These are phyloP conservation scores for Nakazawaea ernobii DNA, from an alignment of 805 yeast species.

Conservation along the genomic window DNA sequence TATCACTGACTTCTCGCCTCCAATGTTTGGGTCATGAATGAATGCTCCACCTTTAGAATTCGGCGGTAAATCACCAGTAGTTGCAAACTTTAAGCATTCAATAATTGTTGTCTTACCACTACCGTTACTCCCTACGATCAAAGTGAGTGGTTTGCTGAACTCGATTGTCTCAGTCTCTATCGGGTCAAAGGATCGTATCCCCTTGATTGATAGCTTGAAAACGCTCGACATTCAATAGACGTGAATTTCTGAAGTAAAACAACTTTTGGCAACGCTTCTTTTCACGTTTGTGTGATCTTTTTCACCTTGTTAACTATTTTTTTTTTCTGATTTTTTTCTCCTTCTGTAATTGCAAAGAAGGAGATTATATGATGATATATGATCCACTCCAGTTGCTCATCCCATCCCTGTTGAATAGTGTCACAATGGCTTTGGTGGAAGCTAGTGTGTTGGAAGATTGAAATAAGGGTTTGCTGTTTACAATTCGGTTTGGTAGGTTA, in stretches of 20 bases:
- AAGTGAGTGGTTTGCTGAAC: slow-evolving; percentile 84
- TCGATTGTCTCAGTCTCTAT: slow-evolving; percentile 78
- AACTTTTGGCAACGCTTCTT: neutral
- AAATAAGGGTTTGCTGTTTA: too few species aligned
- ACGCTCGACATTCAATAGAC: slow-evolving; percentile 31
- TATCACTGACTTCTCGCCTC: slow-evolving; percentile 68
- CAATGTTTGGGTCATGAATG: slow-evolving; percentile 83
- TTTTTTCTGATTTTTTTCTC: slow-evolving; percentile 38
- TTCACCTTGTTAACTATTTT: neutral
- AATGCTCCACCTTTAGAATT: slow-evolving; percentile 95
- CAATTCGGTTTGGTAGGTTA: too few species aligned
- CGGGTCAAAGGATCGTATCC: slow-evolving; percentile 89
- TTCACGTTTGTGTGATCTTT: neutral
- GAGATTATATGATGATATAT: neutral
- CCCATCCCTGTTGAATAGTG: too few species aligned
- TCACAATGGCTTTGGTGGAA: too few species aligned
- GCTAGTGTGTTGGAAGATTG: too few species aligned
- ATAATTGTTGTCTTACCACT: slow-evolving; percentile 95
- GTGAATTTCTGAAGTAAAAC: neutral
- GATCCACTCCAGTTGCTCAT: too few species aligned
- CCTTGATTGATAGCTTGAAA: slow-evolving; percentile 67
- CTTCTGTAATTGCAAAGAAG: slow-evolving; percentile 35
- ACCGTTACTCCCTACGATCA: slow-evolving; percentile 94
- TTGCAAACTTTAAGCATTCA: slow-evolving; percentile 88
- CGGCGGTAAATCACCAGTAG: slow-evolving; percentile 96